A percentile compares a stretch with the other conserved stretches of the same genome.
Conservation (phyloP, 2,329 filamentous ascomycete species). For the Aspergillus udagawae region DNA sequence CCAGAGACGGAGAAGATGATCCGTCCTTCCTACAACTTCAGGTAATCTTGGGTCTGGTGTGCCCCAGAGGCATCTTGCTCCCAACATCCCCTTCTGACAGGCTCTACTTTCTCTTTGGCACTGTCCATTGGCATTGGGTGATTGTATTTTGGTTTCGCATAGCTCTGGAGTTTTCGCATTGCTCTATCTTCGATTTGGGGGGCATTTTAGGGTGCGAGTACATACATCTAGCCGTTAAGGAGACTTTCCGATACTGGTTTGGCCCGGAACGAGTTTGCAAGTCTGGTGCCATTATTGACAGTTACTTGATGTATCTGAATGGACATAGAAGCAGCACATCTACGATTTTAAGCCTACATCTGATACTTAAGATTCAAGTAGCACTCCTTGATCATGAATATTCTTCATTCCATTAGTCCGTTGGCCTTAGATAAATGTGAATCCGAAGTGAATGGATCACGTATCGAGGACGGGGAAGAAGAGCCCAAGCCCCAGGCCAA, state of each 20-base stretch:
- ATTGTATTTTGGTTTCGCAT: neutral
- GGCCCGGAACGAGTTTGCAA: neutral
- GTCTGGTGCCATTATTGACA: neutral
- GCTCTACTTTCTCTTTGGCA: neutral
- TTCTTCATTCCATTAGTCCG: neutral
- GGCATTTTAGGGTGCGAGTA: neutral
- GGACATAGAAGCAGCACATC: neutral
- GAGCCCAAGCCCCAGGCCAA: neutral
- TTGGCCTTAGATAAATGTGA: neutral
- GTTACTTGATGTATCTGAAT: neutral
- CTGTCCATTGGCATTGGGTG: neutral
- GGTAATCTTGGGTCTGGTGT: slow-evolving; percentile 18
- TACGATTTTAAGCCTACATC: neutral
- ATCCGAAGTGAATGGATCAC: neutral
- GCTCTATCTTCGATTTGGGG: slow-evolving; percentile 1
- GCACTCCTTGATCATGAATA: neutral
- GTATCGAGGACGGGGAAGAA: neutral
- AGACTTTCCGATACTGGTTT: neutral
- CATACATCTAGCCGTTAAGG: neutral
- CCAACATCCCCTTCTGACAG: neutral
- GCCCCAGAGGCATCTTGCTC: neutral
- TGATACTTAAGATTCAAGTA: neutral
- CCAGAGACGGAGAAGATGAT: slow-evolving; percentile 39
- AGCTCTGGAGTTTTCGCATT: neutral
- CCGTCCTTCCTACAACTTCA: slow-evolving; percentile 41